A percentile compares a stretch with the other conserved stretches of the same genome.
Evolutionary conservation across 176 grass and related monocot genomes (phyloP).

Genomic region (Bonia amplexicaulis): DNA sequence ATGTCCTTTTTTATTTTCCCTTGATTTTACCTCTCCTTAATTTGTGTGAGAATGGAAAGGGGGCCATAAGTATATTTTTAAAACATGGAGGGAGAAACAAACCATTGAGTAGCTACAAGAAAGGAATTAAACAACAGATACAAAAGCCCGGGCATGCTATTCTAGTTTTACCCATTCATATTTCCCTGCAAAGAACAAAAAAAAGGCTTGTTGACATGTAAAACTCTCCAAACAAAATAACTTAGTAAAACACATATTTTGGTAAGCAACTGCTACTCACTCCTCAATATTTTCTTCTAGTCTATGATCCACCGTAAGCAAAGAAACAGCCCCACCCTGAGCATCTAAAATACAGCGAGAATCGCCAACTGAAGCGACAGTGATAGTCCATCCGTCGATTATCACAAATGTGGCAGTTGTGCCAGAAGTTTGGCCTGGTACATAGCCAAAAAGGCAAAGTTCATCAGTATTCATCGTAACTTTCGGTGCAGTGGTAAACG

Average conservation of each 20-base stretch:
- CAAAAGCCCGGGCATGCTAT: background rate
- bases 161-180: background rate
- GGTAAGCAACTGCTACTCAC: constrained; percentile 43
- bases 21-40: background rate
- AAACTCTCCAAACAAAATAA: background rate
- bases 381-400: constrained; percentile 94
- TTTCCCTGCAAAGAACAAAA: background rate
- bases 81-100: background rate
- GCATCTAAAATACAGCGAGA: constrained; percentile 95
- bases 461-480: background rate
- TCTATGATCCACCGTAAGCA: constrained; percentile 88
- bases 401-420: constrained; percentile 95
- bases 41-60: background rate
- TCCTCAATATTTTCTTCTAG: constrained; percentile 98
- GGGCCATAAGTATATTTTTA: background rate
- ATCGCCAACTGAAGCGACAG: constrained; percentile 92
- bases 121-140: background rate
- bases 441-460: background rate
- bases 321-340: constrained; percentile 66
- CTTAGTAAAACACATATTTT: background rate
- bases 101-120: background rate
- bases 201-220: background rate
- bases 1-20: background rate
- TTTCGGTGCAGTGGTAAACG: background rate
- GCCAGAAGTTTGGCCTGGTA: constrained; percentile 82